These are phyloP conservation scores for Phytopythium cucurbitacearum DNA, from an alignment of 352 stramenopile species.

Conservation along the genomic window DNA sequence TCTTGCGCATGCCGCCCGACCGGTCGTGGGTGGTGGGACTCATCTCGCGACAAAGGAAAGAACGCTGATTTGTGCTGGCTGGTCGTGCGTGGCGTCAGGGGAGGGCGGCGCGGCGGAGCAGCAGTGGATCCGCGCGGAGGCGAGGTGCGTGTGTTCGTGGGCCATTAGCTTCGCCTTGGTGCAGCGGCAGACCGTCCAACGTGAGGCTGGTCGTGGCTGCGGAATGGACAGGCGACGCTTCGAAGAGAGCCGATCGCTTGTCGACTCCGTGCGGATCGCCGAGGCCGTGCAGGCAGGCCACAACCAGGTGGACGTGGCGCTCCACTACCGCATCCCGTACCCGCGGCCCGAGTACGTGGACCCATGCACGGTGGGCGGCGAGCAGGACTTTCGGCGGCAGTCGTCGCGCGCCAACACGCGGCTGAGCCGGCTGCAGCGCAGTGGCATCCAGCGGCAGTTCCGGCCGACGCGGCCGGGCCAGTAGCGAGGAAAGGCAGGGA, in stretches of 20 bases:
- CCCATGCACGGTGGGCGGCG: slow-evolving; percentile 67
- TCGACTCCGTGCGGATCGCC: slow-evolving; percentile 23
- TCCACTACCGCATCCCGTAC: slow-evolving; percentile 86
- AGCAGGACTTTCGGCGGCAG: slow-evolving; percentile 58
- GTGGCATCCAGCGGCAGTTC: slow-evolving; percentile 43
- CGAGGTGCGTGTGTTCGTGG: slow-evolving; percentile 25
- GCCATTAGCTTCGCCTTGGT: too few relatives aligned
- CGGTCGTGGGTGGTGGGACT: not conserved
- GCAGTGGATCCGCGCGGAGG: slow-evolving; percentile 62
- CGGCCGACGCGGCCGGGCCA: slow-evolving; percentile 11
- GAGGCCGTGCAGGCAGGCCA: slow-evolving; percentile 54
- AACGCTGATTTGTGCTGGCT: not conserved
- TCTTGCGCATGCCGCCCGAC: not conserved
- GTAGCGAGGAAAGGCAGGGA: not conserved
- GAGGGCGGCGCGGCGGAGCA: slow-evolving; percentile 54
- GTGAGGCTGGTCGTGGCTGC: not conserved
- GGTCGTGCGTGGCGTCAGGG: slow-evolving; percentile 26
- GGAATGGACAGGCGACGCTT: slow-evolving; percentile 35
- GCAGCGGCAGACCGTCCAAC: too few relatives aligned
- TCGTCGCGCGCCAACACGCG: slow-evolving; percentile 53
- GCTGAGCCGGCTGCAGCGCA: slow-evolving; percentile 35
- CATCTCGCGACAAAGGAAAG: slow-evolving; percentile 1
- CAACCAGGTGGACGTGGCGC: slow-evolving; percentile 70
- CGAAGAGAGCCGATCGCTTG: slow-evolving; percentile 53
- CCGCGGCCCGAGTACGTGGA: slow-evolving; percentile 75